Percentiles rank a stretch among this genome's conserved stretches.
Evolutionary conservation across 306 rosid genomes (phyloP).

Genomic region (Vigna angularis): DNA sequence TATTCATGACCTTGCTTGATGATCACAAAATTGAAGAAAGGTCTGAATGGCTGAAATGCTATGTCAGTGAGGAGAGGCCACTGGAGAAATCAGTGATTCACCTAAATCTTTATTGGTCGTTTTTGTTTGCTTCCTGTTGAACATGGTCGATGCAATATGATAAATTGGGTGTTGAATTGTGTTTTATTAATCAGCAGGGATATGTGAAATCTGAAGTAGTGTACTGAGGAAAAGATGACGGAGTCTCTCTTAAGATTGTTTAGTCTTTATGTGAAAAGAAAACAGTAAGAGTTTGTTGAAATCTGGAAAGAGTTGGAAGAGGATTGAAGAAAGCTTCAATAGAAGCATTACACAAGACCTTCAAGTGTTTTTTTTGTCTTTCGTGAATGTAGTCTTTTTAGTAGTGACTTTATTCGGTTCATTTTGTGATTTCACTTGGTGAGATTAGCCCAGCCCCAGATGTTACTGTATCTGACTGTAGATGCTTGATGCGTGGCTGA

Average conservation of each 20-base stretch:
- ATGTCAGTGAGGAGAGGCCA: constrained; percentile 11
- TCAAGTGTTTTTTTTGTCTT: background rate
- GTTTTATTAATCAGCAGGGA: background rate
- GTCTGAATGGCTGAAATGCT: constrained; percentile 11
- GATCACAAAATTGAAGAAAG: constrained; percentile 30
- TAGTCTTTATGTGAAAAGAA: constrained; percentile 1
- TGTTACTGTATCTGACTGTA: background rate
- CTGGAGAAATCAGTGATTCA: constrained; percentile 19
- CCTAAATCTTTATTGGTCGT: constrained; percentile 20
- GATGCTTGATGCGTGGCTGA: constrained; percentile 17
- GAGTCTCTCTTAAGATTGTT: constrained; percentile 5
- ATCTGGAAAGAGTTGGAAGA: background rate
- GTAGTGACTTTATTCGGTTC: background rate
- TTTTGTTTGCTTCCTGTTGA: constrained; percentile 24
- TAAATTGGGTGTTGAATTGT: constrained; percentile 10
- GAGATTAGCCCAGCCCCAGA: background rate
- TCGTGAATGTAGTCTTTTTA: background rate
- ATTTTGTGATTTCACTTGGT: background rate
- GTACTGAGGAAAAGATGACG: constrained; percentile 4
- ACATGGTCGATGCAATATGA: background rate
- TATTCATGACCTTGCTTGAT: constrained; percentile 36
- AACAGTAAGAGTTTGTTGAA: background rate
- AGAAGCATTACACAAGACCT: background rate
- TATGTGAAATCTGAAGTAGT: constrained; percentile 4
- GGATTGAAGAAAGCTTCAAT: background rate